Conservation (phyloP, 1,284 basidiomycete species). For the Rhodofomes roseus region DNA sequence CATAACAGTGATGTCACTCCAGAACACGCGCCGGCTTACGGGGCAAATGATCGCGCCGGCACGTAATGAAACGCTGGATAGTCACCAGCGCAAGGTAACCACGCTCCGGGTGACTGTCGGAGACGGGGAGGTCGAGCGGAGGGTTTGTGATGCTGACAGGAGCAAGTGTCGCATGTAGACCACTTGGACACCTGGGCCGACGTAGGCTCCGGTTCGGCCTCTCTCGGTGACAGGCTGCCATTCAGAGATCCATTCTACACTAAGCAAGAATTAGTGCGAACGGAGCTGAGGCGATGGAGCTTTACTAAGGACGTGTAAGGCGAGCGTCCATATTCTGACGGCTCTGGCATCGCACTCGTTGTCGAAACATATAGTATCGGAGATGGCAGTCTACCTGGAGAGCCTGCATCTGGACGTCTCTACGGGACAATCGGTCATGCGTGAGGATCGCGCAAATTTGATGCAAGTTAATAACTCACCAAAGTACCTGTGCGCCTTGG, state of each 20-base stretch:
- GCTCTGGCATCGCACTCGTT: neutral
- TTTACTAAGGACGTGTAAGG: neutral
- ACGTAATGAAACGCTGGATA: too few relatives aligned
- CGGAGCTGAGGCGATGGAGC: neutral
- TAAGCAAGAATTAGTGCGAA: neutral
- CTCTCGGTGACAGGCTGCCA: neutral
- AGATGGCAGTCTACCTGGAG: neutral
- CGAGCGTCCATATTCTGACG: neutral
- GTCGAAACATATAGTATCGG: neutral
- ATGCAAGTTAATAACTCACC: too few relatives aligned
- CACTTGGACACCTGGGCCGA: neutral
- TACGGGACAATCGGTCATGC: too few relatives aligned
- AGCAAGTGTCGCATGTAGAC: neutral
- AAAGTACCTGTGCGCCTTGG: too few relatives aligned
- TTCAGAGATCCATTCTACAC: neutral
- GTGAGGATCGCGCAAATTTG: too few relatives aligned
- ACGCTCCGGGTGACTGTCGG: too few relatives aligned
- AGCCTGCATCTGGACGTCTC: too few relatives aligned
- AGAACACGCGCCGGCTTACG: too few relatives aligned
- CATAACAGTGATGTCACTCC: too few relatives aligned
- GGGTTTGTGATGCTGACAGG: neutral
- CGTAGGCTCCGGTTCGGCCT: neutral
- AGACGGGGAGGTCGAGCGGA: too few relatives aligned
- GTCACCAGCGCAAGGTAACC: too few relatives aligned
- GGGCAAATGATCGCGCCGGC: too few relatives aligned